Base-by-base conservation (phyloP, 768 basidiomycete species). In the Serendipita sp. region DNA sequence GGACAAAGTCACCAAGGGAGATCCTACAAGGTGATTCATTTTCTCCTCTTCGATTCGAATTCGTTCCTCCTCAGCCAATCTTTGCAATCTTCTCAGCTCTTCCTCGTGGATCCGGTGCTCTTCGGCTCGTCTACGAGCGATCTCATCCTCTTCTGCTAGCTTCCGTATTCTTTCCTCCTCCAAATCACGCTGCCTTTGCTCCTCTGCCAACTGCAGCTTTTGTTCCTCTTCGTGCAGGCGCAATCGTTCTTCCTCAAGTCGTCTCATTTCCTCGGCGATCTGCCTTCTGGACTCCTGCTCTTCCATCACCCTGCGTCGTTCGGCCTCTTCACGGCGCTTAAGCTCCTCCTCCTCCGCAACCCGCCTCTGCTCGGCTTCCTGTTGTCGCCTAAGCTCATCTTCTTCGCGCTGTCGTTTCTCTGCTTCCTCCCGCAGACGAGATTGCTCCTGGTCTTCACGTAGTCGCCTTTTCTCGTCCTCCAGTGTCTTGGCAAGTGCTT, bases 321-420 rank as follows among this genome's bases (percentile, higher is more conserved):
- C 34, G 3, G 20, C 20, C 16, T 58, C 64, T 50, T 67, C 71
- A 58, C 69, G 64, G 38, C 68, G 70, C 31, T 67, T 63, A 53
- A 68, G 68, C 33, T 71, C 73, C 65, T 73, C 74, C 51, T 67
- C 69, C 63, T 71, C 71, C 44, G 64, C 62, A 38, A 72, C 65
- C 67, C 77, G 75, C 13, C 69, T 34, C 22, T 71, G 71, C 43
- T 69, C 60, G n/a, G 72, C 71, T 61, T 75, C 74, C 3, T 68
- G 63, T 30, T 70, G 53, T 74, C 20, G 72, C 68, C 62, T 68
- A 51, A 43, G 67, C 61, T 68, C 65, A 65, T 63, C 68, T 65
- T 42, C 62, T 28, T 58, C 53, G 11, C 33, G 24, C 75, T 73
- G 30, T 68, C 71, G 60, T 72, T 71, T 70, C 68, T 11, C 65